Percentiles rank a stretch among this genome's conserved stretches.
Evolutionary conservation across 163 green algal genomes (phyloP).

Genomic region (Chloromonas sp.): DNA sequence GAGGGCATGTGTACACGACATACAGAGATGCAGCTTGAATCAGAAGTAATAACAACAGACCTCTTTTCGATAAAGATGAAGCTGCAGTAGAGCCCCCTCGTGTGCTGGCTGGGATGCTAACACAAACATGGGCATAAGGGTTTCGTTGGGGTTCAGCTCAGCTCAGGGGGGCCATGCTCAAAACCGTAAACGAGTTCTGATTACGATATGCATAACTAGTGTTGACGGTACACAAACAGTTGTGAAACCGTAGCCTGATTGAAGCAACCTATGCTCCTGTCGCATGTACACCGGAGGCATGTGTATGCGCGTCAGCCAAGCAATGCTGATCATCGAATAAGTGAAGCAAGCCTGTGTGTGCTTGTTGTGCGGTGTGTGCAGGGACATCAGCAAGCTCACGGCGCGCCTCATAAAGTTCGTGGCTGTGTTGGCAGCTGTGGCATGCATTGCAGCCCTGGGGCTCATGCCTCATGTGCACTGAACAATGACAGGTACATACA

Average conservation of each 20-base stretch:
- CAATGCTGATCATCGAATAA: not conserved
- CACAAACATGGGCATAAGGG: not conserved
- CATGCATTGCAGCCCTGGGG: constrained; percentile 24
- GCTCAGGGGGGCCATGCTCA: too few species aligned
- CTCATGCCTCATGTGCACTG: constrained; percentile 29
- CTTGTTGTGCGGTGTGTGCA: constrained; percentile 17
- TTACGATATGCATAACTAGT: too few species aligned
- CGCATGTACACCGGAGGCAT: too few species aligned
- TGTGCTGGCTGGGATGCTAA: not conserved
- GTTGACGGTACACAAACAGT: not conserved
- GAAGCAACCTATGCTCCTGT: not conserved
- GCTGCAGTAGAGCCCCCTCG: too few species aligned
- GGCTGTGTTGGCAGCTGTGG: constrained; percentile 32
- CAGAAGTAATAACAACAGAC: not conserved
- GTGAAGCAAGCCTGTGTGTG: not conserved
- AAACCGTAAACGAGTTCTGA: too few species aligned
- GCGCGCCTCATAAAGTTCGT: constrained; percentile 37
- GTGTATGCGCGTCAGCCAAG: too few species aligned
- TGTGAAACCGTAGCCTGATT: not conserved
- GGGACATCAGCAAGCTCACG: constrained; percentile 31
- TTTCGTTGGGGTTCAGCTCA: too few species aligned
- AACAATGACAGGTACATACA: too few species aligned
- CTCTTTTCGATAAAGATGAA: not conserved
- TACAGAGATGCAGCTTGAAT: not conserved
- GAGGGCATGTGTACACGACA: not conserved